These are phyloP conservation scores for Cladosporium oxysporum DNA, from an alignment of 2,329 filamentous ascomycete genomes.

Conservation along the genomic window DNA sequence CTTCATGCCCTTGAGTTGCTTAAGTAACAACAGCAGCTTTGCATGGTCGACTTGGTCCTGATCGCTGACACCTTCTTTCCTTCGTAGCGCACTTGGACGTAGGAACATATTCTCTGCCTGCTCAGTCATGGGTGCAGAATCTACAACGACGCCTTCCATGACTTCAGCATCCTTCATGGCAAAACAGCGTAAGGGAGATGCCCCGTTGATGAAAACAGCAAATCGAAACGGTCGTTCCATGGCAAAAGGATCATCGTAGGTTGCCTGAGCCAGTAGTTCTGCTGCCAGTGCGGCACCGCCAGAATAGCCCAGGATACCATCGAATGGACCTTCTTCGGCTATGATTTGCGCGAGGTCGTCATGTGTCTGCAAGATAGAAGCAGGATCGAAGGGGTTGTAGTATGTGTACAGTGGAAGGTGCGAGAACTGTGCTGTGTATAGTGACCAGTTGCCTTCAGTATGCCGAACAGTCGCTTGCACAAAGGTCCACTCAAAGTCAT, in stretches of 20 bases:
- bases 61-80: conserved; percentile 22
- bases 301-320: conserved; percentile 20
- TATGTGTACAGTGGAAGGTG: conserved; percentile 24
- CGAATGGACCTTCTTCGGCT: conserved; percentile 22
- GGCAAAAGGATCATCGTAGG: conserved; percentile 17
- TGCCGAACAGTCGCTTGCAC: conserved; percentile 22
- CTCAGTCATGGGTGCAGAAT: conserved; percentile 10
- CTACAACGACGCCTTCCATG: conserved; percentile 1
- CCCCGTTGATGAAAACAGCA: conserved; percentile 24
- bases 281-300: conserved; percentile 23
- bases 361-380: conserved; percentile 22
- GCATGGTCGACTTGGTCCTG: conserved; percentile 23
- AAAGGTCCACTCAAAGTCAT: conserved; percentile 24
- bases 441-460: conserved; percentile 24
- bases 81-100: conserved; percentile 21
- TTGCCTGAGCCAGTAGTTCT: conserved; percentile 14
- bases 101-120: conserved; percentile 23
- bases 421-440: conserved; percentile 22
- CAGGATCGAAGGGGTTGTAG: conserved; percentile 25
- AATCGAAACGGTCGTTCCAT: conserved; percentile 22
- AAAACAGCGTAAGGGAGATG: conserved; percentile 22
- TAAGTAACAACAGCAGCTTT: conserved; percentile 10
- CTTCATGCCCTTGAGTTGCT: conserved; percentile 18
- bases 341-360: conserved; percentile 20
- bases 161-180: conserved; percentile 19